phyloP scores from a whole-genome alignment of 164 flowering plant genomes.

The Dillenia suffruticosa region DNA sequence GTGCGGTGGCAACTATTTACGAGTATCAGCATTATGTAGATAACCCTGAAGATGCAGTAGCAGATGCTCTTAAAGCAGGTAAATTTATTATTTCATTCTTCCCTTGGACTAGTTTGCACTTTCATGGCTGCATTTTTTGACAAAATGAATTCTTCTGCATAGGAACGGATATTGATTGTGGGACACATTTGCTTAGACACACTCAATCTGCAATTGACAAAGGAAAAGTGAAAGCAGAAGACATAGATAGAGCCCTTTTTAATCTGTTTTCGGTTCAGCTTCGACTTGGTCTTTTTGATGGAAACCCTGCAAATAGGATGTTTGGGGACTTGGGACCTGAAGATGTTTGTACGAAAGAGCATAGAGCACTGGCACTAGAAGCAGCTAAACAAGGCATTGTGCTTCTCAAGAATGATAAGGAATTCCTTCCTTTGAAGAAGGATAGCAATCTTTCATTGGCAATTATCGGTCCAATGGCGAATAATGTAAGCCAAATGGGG shows the following conservation, averaged over 20 bases:
- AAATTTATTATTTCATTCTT: background rate
- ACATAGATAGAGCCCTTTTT: slow-evolving; percentile 71
- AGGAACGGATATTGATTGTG: slow-evolving; percentile 93
- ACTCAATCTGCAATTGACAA: slow-evolving; percentile 54
- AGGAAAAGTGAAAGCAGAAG: slow-evolving; percentile 69
- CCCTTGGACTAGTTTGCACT: background rate
- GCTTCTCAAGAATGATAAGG: slow-evolving; percentile 75
- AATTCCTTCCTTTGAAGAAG: slow-evolving; percentile 61
- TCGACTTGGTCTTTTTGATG: slow-evolving; percentile 84
- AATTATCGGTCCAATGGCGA: slow-evolving; percentile 76
- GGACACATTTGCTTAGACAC: slow-evolving; percentile 59
- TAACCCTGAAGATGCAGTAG: slow-evolving; percentile 78
- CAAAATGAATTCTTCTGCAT: slow-evolving; percentile 9
- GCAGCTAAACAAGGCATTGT: slow-evolving; percentile 91
- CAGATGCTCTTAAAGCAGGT: slow-evolving; percentile 87
- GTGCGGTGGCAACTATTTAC: slow-evolving; percentile 85
- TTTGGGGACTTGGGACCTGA: slow-evolving; percentile 60
- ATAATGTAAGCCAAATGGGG: slow-evolving; percentile 38
- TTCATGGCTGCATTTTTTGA: background rate
- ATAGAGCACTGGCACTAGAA: slow-evolving; percentile 73
- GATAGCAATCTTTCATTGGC: slow-evolving; percentile 49
- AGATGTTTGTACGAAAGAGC: slow-evolving; percentile 65
- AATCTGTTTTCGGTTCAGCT: slow-evolving; percentile 74
- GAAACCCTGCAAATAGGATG: slow-evolving; percentile 47
- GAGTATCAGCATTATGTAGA: slow-evolving; percentile 61